These are phyloP conservation scores for Stagonosporopsis chrysanthemi DNA, from an alignment of 2,329 filamentous ascomycete genomes.

Conservation along the genomic window DNA sequence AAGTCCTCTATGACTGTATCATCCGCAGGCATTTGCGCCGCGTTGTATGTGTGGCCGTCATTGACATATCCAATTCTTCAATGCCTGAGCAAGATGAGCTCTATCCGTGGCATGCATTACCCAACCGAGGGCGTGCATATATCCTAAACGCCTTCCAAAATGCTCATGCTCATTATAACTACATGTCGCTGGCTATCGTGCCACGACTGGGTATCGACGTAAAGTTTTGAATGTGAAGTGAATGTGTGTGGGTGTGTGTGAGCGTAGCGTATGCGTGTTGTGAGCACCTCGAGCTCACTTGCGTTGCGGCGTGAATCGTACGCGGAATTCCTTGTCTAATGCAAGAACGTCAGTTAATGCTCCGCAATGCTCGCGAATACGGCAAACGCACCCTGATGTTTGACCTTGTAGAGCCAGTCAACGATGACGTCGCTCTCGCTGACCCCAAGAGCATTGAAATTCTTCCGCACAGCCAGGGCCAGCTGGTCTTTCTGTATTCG, in stretches of 20 bases:
- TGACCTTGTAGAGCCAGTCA: constrained; percentile 76
- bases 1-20: constrained; percentile 1
- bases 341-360: constrained; percentile 13
- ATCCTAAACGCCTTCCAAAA: constrained; percentile 42
- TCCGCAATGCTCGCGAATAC: background rate
- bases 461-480: constrained; percentile 75
- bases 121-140: constrained; percentile 14
- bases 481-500: constrained; percentile 76
- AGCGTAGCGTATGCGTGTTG: constrained; percentile 14
- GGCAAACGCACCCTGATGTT: constrained; percentile 60
- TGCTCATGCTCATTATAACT: constrained; percentile 43
- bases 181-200: constrained; percentile 31
- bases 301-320: constrained; percentile 52
- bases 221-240: constrained; percentile 41
- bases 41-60: constrained; percentile 14
- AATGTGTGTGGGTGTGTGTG: constrained; percentile 11
- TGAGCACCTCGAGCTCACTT: constrained; percentile 33
- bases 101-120: constrained; percentile 12
- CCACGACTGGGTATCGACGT: constrained; percentile 45
- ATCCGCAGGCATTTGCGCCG: constrained; percentile 5
- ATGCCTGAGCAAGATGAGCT: constrained; percentile 6
- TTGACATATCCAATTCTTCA: constrained; percentile 9
- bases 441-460: constrained; percentile 81
- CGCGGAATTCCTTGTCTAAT: constrained; percentile 57
- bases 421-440: constrained; percentile 85